These are phyloP conservation scores for Blastobotrys serpentis DNA, from an alignment of 1,139 yeast species.

Conservation along the genomic window DNA sequence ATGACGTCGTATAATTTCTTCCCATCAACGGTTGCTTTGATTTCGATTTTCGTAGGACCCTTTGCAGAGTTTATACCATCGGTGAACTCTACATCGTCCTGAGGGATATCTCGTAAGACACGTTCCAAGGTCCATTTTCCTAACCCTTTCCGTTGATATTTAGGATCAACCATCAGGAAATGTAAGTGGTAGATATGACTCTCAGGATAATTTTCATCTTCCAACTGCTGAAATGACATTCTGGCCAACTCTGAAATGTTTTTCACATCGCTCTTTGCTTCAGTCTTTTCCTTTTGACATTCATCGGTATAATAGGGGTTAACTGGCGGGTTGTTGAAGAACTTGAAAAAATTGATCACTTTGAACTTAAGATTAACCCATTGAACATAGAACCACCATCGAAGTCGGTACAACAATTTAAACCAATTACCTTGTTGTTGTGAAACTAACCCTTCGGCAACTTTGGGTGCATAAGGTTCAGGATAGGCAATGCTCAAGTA, in stretches of 20 bases:
- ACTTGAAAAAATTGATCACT: neutral
- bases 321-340: neutral
- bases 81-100: neutral
- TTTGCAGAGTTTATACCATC: neutral
- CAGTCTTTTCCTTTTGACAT: neutral
- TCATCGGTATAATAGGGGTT: neutral
- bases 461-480: neutral
- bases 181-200: neutral
- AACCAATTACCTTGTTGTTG: neutral
- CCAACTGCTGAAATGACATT: neutral
- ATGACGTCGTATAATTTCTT: neutral
- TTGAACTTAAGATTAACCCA: neutral
- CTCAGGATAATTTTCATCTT: neutral
- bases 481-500: constrained; percentile 1
- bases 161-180: constrained; percentile 3
- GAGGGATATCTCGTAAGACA: neutral
- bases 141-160: neutral
- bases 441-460: neutral
- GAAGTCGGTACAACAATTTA: neutral
- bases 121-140: neutral
- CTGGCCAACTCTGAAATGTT: neutral
- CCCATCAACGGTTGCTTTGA: constrained; percentile 1
- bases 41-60: constrained; percentile 1
- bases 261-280: neutral
- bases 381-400: neutral